A percentile compares a stretch with the other conserved stretches of the same genome.
phyloP scores from a whole-genome alignment of 306 rosid species.

The Dryas alaskensis region DNA sequence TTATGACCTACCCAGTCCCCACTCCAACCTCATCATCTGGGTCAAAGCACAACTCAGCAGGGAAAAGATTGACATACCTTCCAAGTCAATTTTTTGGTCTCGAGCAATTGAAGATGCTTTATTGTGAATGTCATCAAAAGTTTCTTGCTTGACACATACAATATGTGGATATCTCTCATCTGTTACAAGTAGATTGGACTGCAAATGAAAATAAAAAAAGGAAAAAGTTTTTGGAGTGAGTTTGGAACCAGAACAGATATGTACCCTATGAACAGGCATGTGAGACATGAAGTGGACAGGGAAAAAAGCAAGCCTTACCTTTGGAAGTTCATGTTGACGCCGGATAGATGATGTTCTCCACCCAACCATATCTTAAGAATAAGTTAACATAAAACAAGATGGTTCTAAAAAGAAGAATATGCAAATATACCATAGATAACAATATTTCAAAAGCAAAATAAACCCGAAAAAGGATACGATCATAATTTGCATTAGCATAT shows the following conservation, averaged over 20 bases:
- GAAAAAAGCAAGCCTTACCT: constrained; percentile 45
- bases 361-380: constrained; percentile 82
- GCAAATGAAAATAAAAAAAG: constrained; percentile 29
- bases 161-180: constrained; percentile 79
- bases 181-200: constrained; percentile 67
- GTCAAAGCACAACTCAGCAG: background rate
- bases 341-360: constrained; percentile 99
- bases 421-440: background rate
- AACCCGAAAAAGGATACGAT: constrained; percentile 65
- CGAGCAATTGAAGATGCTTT: constrained; percentile 34
- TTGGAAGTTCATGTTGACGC: constrained; percentile 92
- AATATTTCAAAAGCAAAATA: constrained; percentile 11
- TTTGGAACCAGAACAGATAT: constrained; percentile 2
- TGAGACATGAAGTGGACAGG: constrained; percentile 13
- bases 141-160: constrained; percentile 53
- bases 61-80: constrained; percentile 48
- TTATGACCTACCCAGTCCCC: background rate
- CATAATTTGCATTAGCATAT: constrained; percentile 89
- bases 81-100: constrained; percentile 48
- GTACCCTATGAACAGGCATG: constrained; percentile 23
- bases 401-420: background rate
- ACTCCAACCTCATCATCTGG: background rate
- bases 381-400: constrained; percentile 48
- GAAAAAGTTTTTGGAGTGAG: constrained; percentile 3
- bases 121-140: constrained; percentile 20